Percentiles rank a stretch among this genome's conserved stretches.
These are phyloP conservation scores for Pleurotus tuber-regium DNA, from an alignment of 768 basidiomycete genomes.

Conservation along the genomic window DNA sequence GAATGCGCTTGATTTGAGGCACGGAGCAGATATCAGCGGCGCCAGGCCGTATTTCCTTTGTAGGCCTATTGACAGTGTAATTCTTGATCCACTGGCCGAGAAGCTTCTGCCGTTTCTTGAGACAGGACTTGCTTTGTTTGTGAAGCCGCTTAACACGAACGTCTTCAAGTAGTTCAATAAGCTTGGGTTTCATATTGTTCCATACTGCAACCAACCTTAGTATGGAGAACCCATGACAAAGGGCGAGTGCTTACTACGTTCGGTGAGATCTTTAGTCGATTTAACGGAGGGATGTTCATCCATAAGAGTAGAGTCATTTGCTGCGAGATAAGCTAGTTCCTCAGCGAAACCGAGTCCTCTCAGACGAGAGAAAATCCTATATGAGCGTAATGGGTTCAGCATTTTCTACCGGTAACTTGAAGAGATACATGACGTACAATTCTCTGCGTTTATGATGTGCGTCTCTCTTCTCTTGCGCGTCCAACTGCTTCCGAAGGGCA, in stretches of 20 bases:
- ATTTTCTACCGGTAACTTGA: too few relatives aligned
- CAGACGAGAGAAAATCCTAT: slow-evolving; percentile 18
- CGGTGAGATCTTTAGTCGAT: slow-evolving; percentile 16
- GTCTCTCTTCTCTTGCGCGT: too few relatives aligned
- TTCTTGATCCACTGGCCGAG: slow-evolving; percentile 17
- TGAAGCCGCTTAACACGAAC: slow-evolving; percentile 16
- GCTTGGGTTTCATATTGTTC: slow-evolving; percentile 15
- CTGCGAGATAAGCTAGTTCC: slow-evolving; percentile 18
- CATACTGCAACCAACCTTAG: slow-evolving; percentile 13
- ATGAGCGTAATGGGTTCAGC: too few relatives aligned
- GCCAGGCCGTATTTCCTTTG: slow-evolving; percentile 19
- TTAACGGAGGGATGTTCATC: slow-evolving; percentile 16
- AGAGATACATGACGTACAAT: too few relatives aligned
- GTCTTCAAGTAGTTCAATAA: slow-evolving; percentile 17
- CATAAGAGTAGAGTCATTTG: slow-evolving; percentile 9
- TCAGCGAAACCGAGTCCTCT: slow-evolving; percentile 19
- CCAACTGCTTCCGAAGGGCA: too few relatives aligned
- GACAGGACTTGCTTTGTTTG: slow-evolving; percentile 17
- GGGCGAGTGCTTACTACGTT: slow-evolving; percentile 14
- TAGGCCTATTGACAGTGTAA: slow-evolving; percentile 16
- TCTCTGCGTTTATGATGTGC: too few relatives aligned
- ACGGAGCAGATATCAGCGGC: slow-evolving; percentile 21
- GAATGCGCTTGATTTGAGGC: slow-evolving; percentile 19
- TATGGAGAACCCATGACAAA: background rate
- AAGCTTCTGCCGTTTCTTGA: slow-evolving; percentile 18